Evolutionary conservation across 768 basidiomycete species (phyloP).

Genomic region (Mycena latifolia): DNA sequence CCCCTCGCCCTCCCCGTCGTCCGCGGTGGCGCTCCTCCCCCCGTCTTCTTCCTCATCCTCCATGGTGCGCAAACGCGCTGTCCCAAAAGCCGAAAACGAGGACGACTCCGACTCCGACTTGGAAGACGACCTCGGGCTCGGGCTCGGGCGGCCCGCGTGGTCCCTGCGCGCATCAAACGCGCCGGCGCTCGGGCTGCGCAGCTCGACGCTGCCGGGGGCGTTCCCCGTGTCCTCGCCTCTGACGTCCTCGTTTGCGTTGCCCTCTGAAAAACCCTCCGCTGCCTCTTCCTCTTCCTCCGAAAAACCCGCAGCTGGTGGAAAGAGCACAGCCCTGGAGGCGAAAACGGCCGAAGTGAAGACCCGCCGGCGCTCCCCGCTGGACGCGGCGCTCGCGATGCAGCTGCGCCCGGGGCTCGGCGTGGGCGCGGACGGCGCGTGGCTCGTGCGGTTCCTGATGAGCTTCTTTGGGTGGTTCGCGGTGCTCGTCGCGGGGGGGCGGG

Average conservation of each 20-base stretch:
- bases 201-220: conserved; percentile 21
- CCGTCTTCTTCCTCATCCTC: not conserved
- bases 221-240: conserved; percentile 24
- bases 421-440: conserved; percentile 82
- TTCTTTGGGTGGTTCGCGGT: conserved; percentile 85
- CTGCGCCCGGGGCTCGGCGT: conserved; percentile 77
- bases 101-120: not conserved
- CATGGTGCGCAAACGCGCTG: not conserved
- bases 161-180: conserved; percentile 57
- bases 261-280: too few relatives aligned
- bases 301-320: not conserved
- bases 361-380: conserved; percentile 63
- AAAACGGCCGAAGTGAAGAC: not conserved
- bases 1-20: not conserved
- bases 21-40: not conserved
- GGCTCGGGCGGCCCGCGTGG: conserved; percentile 44
- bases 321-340: too few relatives aligned
- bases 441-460: conserved; percentile 83
- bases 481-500: conserved; percentile 57
- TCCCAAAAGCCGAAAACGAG: not conserved
- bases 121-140: conserved; percentile 9
- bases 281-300: too few relatives aligned
- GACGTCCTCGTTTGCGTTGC: not conserved
- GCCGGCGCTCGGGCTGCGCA: conserved; percentile 52
- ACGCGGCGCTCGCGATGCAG: conserved; percentile 84